These are phyloP conservation scores for Eucalyptus sp. DNA, from an alignment of 345 rosid genomes.

Conservation along the genomic window DNA sequence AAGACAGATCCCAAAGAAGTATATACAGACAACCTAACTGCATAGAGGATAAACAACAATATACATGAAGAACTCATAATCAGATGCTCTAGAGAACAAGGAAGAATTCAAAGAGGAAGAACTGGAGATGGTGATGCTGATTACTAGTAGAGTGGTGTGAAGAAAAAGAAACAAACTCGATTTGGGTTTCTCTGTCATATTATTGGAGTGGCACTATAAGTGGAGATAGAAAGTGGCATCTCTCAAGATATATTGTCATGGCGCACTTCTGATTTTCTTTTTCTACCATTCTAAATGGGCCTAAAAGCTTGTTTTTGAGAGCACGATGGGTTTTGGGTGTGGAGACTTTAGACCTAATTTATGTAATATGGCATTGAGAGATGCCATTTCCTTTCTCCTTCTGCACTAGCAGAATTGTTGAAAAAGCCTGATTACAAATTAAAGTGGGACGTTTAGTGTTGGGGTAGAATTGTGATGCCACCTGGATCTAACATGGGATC, in stretches of 20 bases:
- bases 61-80: neutral
- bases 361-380: neutral
- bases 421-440: neutral
- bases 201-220: neutral
- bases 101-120: neutral
- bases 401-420: neutral
- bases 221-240: neutral
- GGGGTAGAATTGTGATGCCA: neutral
- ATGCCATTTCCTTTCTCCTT: neutral
- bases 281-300: neutral
- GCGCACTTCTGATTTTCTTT: neutral
- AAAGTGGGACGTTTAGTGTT: neutral
- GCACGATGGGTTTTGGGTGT: neutral
- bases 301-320: neutral
- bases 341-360: neutral
- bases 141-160: neutral
- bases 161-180: neutral
- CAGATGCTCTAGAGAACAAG: neutral
- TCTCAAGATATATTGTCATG: neutral
- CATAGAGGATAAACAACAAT: neutral
- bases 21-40: neutral
- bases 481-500: neutral
- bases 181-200: neutral
- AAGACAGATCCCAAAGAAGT: neutral
- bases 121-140: neutral